These are phyloP conservation scores for Sclerotinia subarctica DNA, from an alignment of 2,329 filamentous ascomycete genomes.

Conservation along the genomic window DNA sequence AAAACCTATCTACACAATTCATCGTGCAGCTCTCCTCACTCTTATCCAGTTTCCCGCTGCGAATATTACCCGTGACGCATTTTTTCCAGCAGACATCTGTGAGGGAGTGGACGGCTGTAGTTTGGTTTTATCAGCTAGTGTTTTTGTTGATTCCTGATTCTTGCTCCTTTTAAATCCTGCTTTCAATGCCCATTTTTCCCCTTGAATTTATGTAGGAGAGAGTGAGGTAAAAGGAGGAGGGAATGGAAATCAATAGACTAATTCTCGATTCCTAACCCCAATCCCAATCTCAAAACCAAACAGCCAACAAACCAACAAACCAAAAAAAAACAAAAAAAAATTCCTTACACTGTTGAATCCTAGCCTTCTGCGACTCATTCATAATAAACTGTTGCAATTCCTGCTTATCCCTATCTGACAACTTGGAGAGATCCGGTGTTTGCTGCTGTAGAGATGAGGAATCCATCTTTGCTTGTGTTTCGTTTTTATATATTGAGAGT, in stretches of 20 bases:
- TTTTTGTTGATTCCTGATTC: neutral
- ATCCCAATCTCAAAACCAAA: neutral
- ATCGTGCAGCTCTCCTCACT: conserved; percentile 78
- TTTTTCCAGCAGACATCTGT: conserved; percentile 91
- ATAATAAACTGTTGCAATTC: conserved; percentile 84
- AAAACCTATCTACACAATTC: conserved; percentile 91
- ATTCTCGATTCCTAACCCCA: no score
- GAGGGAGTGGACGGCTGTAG: conserved; percentile 59
- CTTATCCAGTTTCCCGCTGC: conserved; percentile 68
- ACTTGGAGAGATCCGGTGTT: conserved; percentile 61
- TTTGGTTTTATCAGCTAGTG: conserved; percentile 43
- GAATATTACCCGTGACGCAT: conserved; percentile 75
- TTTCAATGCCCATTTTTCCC: no score
- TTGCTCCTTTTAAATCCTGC: neutral
- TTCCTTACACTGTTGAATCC: conserved; percentile 50
- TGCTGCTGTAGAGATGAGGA: conserved; percentile 29
- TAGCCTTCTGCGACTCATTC: conserved; percentile 82
- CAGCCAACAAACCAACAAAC: neutral
- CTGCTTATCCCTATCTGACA: conserved; percentile 77
- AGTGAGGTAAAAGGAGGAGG: no score
- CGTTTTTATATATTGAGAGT: conserved; percentile 38
- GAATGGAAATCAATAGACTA: no score
- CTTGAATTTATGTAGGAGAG: no score
- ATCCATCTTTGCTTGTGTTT: conserved; percentile 28
- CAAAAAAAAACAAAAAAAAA: conserved; percentile 14